Evolutionary conservation across 2,329 filamentous ascomycete genomes (phyloP).

Genomic region (Pyricularia sp.): DNA sequence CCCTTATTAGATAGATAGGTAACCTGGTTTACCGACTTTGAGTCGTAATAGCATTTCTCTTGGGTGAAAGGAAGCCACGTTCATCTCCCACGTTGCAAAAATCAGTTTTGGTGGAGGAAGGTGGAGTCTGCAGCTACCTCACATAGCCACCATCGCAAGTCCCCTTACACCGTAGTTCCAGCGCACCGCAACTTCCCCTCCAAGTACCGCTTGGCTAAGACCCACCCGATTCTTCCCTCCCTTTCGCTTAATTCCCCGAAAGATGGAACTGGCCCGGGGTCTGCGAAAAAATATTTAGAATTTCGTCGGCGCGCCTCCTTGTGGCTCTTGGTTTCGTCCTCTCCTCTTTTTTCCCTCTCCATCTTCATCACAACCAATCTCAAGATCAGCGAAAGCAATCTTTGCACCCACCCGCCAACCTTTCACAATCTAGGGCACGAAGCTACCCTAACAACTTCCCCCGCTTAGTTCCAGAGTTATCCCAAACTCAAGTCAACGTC

Average conservation of each 20-base stretch:
- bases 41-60: not conserved
- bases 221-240: slow-evolving; percentile 15
- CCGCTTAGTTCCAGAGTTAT: slow-evolving; percentile 64
- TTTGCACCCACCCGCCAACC: slow-evolving; percentile 23
- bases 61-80: not conserved
- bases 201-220: not conserved
- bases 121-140: not conserved
- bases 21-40: not conserved
- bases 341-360: slow-evolving; percentile 16
- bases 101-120: not conserved
- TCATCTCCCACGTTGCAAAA: not conserved
- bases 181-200: not conserved
- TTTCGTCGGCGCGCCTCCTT: slow-evolving; percentile 16
- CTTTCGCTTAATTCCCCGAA: slow-evolving; percentile 18
- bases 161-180: not conserved
- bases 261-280: slow-evolving; percentile 8
- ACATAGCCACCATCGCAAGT: not conserved
- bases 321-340: slow-evolving; percentile 13
- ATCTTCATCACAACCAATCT: slow-evolving; percentile 17
- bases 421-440: slow-evolving; percentile 61
- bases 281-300: slow-evolving; percentile 21
- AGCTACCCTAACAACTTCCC: slow-evolving; percentile 64
- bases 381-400: slow-evolving; percentile 20
- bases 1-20: not conserved
- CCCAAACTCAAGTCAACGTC: slow-evolving; percentile 28